phyloP scores from a whole-genome alignment of 1,139 yeast species.

The Ogataea hybrid region DNA sequence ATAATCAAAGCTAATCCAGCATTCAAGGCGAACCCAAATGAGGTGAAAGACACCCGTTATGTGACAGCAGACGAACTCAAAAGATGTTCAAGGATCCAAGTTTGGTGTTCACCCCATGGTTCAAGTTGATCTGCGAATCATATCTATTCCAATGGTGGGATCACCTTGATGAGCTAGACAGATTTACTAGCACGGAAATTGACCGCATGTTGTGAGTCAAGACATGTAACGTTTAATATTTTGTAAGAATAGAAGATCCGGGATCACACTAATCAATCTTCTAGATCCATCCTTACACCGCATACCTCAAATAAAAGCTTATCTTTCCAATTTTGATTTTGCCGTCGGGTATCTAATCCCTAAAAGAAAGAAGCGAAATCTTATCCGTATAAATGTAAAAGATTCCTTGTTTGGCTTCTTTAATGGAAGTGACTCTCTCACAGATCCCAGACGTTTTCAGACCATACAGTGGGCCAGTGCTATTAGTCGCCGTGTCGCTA shows the following conservation, averaged over 20 bases:
- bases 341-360: background rate
- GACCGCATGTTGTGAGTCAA: slow-evolving; percentile 43
- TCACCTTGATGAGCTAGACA: slow-evolving; percentile 54
- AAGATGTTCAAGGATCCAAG: slow-evolving; percentile 66
- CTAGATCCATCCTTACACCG: background rate
- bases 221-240: slow-evolving; percentile 35
- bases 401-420: slow-evolving; percentile 37
- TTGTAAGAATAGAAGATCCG: slow-evolving; percentile 48
- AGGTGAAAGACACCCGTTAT: slow-evolving; percentile 77
- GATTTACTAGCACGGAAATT: slow-evolving; percentile 44
- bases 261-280: slow-evolving; percentile 36
- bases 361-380: background rate
- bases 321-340: background rate
- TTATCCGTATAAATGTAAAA: background rate
- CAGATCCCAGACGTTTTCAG: slow-evolving; percentile 3
- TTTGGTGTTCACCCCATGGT: slow-evolving; percentile 93
- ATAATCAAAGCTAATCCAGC: slow-evolving; percentile 65
- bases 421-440: slow-evolving; percentile 44
- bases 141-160: slow-evolving; percentile 96
- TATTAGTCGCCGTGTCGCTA: slow-evolving; percentile 5
- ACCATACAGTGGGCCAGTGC: slow-evolving; percentile 7
- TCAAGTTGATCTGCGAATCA: slow-evolving; percentile 88
- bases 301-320: background rate
- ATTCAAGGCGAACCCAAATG: slow-evolving; percentile 61
- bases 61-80: slow-evolving; percentile 68